Conservation (phyloP, 345 rosid genomes). For the Eutrema yunnanense region DNA sequence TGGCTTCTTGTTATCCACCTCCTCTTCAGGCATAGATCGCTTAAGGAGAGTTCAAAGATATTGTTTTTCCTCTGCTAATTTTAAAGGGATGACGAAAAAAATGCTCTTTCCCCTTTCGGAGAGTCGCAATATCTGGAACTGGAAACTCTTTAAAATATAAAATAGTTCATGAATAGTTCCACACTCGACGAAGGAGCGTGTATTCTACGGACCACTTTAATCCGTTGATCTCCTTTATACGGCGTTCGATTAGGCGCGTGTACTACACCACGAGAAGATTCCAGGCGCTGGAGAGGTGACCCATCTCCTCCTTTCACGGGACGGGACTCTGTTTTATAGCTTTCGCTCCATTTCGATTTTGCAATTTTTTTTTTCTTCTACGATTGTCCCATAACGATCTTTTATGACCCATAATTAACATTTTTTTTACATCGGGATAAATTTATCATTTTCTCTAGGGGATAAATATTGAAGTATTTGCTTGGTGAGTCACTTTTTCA, state of each 20-base stretch:
- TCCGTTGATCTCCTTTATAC: neutral
- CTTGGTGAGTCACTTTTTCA: no score
- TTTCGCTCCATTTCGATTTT: constrained; percentile 14
- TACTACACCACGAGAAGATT: neutral
- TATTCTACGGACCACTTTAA: neutral
- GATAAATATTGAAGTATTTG: no score
- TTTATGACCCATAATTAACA: no score
- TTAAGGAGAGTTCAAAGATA: neutral
- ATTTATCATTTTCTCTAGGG: no score
- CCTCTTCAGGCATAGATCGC: constrained; percentile 31
- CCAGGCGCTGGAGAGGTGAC: neutral
- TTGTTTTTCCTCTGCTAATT: neutral
- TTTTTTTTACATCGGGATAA: no score
- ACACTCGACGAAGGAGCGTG: neutral
- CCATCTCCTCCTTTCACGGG: constrained; percentile 17
- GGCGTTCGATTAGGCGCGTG: neutral
- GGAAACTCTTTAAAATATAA: neutral
- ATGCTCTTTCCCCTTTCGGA: constrained; percentile 17
- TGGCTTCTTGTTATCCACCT: constrained; percentile 21
- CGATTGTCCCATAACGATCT: neutral
- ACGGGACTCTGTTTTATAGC: neutral
- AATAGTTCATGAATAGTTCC: neutral
- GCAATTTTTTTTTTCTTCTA: neutral
- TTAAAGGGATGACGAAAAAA: neutral
- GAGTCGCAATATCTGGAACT: constrained; percentile 15